phyloP scores from a whole-genome alignment of 2,329 filamentous ascomycete genomes.

The Arthrobotrys musiformis region DNA sequence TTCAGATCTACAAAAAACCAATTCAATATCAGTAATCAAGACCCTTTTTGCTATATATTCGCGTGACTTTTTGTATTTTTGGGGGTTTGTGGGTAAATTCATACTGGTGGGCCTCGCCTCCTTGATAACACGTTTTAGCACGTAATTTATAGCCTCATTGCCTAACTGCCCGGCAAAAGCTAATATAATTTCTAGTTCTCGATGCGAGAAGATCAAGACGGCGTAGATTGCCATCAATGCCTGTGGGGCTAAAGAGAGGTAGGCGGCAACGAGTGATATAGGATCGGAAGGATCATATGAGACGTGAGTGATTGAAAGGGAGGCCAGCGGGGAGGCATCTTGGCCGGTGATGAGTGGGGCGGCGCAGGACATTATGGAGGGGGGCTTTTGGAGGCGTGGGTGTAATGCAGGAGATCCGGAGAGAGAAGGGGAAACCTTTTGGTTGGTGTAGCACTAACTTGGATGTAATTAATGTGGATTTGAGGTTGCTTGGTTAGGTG shows the following conservation, averaged over 20 bases:
- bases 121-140: conserved; percentile 88
- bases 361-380: conserved; percentile 42
- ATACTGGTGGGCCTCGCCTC: conserved; percentile 86
- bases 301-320: conserved; percentile 92
- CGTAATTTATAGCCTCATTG: conserved; percentile 91
- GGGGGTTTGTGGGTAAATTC: conserved; percentile 59
- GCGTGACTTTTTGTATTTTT: neutral
- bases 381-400: too few species aligned
- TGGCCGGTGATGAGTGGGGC: conserved; percentile 31
- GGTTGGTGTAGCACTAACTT: neutral
- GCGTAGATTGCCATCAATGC: conserved; percentile 89
- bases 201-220: conserved; percentile 87
- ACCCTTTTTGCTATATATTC: neutral
- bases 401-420: neutral
- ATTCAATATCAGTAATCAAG: neutral
- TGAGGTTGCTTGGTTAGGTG: neutral
- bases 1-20: conserved; percentile 67
- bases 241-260: conserved; percentile 92
- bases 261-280: conserved; percentile 87
- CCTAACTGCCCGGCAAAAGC: conserved; percentile 92
- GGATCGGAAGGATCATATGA: conserved; percentile 92
- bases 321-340: conserved; percentile 73
- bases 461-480: neutral
- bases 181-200: conserved; percentile 86
- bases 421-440: neutral